These are phyloP conservation scores for Beauveria brongniartii DNA, from an alignment of 2,329 filamentous ascomycete genomes.

Conservation along the genomic window DNA sequence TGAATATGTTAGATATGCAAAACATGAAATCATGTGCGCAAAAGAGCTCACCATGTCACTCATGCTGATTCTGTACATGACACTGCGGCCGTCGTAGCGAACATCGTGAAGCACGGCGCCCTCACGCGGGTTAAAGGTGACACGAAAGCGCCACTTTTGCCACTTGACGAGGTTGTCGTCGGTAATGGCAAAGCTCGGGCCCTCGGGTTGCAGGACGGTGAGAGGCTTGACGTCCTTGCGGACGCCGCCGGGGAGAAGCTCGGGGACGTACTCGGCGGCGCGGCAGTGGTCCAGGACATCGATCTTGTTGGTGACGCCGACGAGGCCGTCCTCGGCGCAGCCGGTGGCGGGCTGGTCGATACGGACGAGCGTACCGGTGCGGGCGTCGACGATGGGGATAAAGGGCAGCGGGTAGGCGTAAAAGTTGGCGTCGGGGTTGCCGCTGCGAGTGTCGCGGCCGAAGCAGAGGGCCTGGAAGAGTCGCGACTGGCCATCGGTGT, in stretches of 20 bases:
- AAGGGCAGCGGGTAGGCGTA: slow-evolving; percentile 47
- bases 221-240: slow-evolving; percentile 50
- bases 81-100: slow-evolving; percentile 53
- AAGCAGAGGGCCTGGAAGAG: slow-evolving; percentile 28
- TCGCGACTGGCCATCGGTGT: slow-evolving; percentile 21
- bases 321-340: slow-evolving; percentile 20
- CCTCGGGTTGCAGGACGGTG: slow-evolving; percentile 33
- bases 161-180: slow-evolving; percentile 39
- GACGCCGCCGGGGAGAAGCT: slow-evolving; percentile 31
- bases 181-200: slow-evolving; percentile 32
- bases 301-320: slow-evolving; percentile 13
- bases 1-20: background rate
- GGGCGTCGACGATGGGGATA: slow-evolving; percentile 33
- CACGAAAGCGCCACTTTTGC: slow-evolving; percentile 61
- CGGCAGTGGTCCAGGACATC: slow-evolving; percentile 23
- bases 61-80: slow-evolving; percentile 59
- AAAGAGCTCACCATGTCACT: slow-evolving; percentile 51
- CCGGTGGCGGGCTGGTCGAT: slow-evolving; percentile 28
- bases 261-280: slow-evolving; percentile 32
- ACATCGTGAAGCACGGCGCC: slow-evolving; percentile 63
- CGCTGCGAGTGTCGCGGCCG: slow-evolving; percentile 21
- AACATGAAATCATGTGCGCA: background rate
- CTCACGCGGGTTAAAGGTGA: slow-evolving; percentile 63
- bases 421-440: slow-evolving; percentile 43
- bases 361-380: slow-evolving; percentile 24